These are phyloP conservation scores for Fomitopsis pulvina DNA, from an alignment of 768 basidiomycete species.

Conservation along the genomic window DNA sequence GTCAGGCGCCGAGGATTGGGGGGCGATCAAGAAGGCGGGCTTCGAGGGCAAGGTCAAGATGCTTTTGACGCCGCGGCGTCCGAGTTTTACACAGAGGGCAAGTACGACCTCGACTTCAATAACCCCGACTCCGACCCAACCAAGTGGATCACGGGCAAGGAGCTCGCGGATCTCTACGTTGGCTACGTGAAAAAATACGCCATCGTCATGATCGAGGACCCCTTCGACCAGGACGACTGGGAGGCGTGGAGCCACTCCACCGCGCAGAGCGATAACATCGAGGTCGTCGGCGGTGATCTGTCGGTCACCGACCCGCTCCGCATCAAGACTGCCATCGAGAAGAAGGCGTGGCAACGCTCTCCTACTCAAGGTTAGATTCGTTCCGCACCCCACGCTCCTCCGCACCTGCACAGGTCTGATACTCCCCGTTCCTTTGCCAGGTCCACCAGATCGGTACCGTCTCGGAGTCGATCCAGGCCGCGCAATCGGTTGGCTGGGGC, in stretches of 20 bases:
- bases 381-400: background rate
- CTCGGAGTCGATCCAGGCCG: conserved; percentile 97
- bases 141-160: conserved; percentile 89
- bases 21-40: conserved; percentile 97
- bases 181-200: conserved; percentile 88
- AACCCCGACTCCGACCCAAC: conserved; percentile 98
- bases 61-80: conserved; percentile 98
- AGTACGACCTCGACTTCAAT: conserved; percentile 99
- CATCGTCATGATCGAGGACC: conserved; percentile 93
- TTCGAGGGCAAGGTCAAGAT: conserved; percentile 99
- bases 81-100: conserved; percentile 99
- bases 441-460: conserved; percentile 99
- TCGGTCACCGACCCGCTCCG: conserved; percentile 96
- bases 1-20: conserved; percentile 92
- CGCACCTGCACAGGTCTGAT: conserved; percentile 4
- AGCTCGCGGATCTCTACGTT: conserved; percentile 92
- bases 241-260: conserved; percentile 96
- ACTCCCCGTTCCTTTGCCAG: conserved; percentile 16
- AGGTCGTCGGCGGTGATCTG: conserved; percentile 94
- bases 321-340: conserved; percentile 98
- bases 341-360: conserved; percentile 99
- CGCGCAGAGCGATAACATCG: conserved; percentile 63
- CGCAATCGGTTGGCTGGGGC: conserved; percentile 96
- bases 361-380: conserved; percentile 70
- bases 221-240: conserved; percentile 99